Evolutionary conservation across 768 basidiomycete species (phyloP), one percentile per base, ranked within the genome.

Genomic region (Macrocybe gigantea): DNA sequence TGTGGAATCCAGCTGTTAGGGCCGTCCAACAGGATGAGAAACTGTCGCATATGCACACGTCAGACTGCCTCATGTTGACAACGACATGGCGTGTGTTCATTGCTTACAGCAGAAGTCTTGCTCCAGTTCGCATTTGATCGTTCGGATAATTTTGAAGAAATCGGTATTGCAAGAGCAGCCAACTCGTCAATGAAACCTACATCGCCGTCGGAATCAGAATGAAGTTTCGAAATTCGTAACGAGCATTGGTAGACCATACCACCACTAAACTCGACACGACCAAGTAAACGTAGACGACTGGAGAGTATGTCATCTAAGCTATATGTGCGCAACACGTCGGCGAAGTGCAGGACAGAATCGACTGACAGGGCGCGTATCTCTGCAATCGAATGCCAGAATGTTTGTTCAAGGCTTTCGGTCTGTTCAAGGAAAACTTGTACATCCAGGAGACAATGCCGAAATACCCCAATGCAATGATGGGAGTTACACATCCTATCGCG

Each of bases 11-110:
- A 8, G 77, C 72, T 12, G 76, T 82, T 5, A 78, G 50, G 3
- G 72, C 62, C 29, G 83, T 83, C 83, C 83, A 85, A 54, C 73
- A 79, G 2, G 79, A 71, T 12, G 71, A 63, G 55, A 82, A 82
- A 45, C 83, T 85, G 51, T 22, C 44, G 40, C 12, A 34, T 43
- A 3, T 22, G 22, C 22, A 22, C 4, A 22, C 22, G 22, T 22
- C 22, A 22, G 22, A 22, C 22, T 22, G 12, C 44, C 8, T 49
- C 7, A 49, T 15, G 36, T 13, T 22, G 31, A 13, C 13, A 11
- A 31, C 35, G 9, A 15, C 11, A 35, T 14, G 15, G 33, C 12
- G 7, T 30, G 6, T 31, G 45, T 5, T 31, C n/a, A 22, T 33
- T 40, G 63, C 75, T 41, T 55, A 82, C 82, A 83, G 55, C 10